Base-by-base conservation (phyloP, 1,284 basidiomycete genomes). In the Vanrija pseudolonga region DNA sequence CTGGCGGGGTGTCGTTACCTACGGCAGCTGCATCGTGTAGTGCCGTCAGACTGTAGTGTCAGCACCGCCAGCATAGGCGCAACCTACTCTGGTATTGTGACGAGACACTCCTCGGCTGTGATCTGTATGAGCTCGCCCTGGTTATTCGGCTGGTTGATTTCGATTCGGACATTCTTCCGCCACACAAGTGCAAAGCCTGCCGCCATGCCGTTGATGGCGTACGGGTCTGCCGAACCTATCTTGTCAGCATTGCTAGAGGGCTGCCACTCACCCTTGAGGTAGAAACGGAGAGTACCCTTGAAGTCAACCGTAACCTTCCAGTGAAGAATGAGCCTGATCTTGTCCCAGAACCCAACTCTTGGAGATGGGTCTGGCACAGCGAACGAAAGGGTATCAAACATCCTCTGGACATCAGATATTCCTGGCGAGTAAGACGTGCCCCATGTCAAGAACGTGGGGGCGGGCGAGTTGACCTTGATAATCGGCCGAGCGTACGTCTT, bases 331-430 rank as follows among this genome's bases (percentile, higher is more conserved):
- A 96, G 79, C 38, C 90, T 82, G 64, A 96, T 77, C 85, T 85
- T 98, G 71, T 98, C 94, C 95, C 95, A 98, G 74, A 97, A 97
- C 2, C 92, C 94, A 52, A 95, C 73, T 22, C 84, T 82, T 14
- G 90, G 87, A 6, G 92, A 95, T n/a, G 85, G 82, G 76, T 98
- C 95, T 38, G 84, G 83, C 36, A 90, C 85, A 14, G 89, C 82
- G 61, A 86, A 86, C 1, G 88, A 85, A 50, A 98, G 69, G 1
- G 85, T 86, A 56, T 98, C 95, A 26, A 98, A 72, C 20, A 95
- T 82, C 42, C 86, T 83, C 79, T 88, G 85, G 45, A 98, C 75
- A 67, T 98, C 95, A 65, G 94, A 89, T 19, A 91, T 87, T 4
- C 87, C 86, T 15, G 93, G 86, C 55, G 85, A 83, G 62, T 94